Evolutionary conservation across 2,329 filamentous ascomycete genomes (phyloP), one percentile per base, ranked within the genome.

Genomic region (Pseudogymnoascus sp.): DNA sequence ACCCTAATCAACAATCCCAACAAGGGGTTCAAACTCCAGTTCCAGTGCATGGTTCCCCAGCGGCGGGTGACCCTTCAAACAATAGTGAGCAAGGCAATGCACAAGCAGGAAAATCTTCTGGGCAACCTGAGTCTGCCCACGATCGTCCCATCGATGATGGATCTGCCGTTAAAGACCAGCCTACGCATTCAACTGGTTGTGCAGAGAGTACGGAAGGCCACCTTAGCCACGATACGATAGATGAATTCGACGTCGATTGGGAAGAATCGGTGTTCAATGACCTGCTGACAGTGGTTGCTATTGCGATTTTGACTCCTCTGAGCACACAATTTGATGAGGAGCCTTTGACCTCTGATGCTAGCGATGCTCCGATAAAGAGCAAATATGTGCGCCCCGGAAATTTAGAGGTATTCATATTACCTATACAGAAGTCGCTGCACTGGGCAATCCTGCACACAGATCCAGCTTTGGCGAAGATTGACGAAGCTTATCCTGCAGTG

Each of bases 381-480:
- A 73, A 75, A 23, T 81, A 77, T 67, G 77, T 78, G 62, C 76
- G 73, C 21, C 74, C 76, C 36, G 74, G 78, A 16, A 78, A 81
- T 64, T 64, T 75, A 16, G 74, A 76, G 31, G 76, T 78, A 12
- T 82, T 79, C 66, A 70, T 67, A n/a, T 70, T 73, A 28, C 75
- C 76, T 25, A 75, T 81, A 36, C 74, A 78, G 50, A 74, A 76
- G 37, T 75, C 76, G 1, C 68, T 72, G 14, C 71, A 76, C 61
- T 82, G 80, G 78, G 62, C 70, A 21, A 69, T 67, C 5, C 63
- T 79, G 60, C 74, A 77, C 64, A 69, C 75, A 36, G 80, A 82
- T 67, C 79, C 80, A 1, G 75, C 75, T 2, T 82, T 82, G 66
- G 60, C 67, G n/a, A 69, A 71, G 21, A 46, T 65, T 7, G 61